Percentiles rank a stretch among this genome's conserved stretches.
These are phyloP conservation scores for Cryptococcus depauperatus DNA, from an alignment of 1,284 basidiomycete species.

Conservation along the genomic window DNA sequence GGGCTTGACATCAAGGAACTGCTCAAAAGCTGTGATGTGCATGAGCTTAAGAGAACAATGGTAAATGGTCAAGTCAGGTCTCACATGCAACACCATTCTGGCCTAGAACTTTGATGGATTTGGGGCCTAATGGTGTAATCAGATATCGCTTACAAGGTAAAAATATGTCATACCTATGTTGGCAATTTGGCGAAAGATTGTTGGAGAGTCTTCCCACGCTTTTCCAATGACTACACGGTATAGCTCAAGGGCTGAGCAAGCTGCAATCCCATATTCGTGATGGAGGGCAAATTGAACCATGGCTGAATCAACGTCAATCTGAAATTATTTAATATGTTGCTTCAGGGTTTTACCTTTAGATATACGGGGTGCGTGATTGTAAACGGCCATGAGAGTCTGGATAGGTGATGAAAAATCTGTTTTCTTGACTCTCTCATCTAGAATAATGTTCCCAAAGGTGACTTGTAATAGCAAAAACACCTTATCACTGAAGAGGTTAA, in stretches of 20 bases:
- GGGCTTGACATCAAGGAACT: slow-evolving; percentile 1
- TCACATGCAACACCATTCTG: slow-evolving; percentile 19
- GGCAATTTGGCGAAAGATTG: slow-evolving; percentile 37
- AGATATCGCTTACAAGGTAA: too few species aligned
- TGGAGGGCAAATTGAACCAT: slow-evolving; percentile 27
- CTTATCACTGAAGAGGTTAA: slow-evolving; percentile 29
- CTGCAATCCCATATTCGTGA: slow-evolving; percentile 20
- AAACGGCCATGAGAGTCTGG: slow-evolving; percentile 29
- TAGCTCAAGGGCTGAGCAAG: slow-evolving; percentile 27
- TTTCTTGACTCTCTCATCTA: slow-evolving; percentile 23
- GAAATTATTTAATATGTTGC: too few species aligned
- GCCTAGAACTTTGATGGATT: slow-evolving; percentile 30
- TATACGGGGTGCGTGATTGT: slow-evolving; percentile 30
- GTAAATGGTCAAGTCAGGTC: not conserved
- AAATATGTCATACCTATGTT: slow-evolving; percentile 28
- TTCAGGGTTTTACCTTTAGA: slow-evolving; percentile 19
- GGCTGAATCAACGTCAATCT: too few species aligned
- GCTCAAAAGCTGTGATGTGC: slow-evolving; percentile 7
- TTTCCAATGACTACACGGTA: slow-evolving; percentile 32
- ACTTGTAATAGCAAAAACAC: slow-evolving; percentile 41
- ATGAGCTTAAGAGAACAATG: not conserved
- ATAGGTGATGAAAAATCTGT: slow-evolving; percentile 22
- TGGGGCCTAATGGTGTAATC: slow-evolving; percentile 19
- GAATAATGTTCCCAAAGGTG: slow-evolving; percentile 29
- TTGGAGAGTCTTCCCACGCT: slow-evolving; percentile 38